Conservation (phyloP, 2,329 filamentous ascomycete genomes). For the Sporothrix schenckii region DNA sequence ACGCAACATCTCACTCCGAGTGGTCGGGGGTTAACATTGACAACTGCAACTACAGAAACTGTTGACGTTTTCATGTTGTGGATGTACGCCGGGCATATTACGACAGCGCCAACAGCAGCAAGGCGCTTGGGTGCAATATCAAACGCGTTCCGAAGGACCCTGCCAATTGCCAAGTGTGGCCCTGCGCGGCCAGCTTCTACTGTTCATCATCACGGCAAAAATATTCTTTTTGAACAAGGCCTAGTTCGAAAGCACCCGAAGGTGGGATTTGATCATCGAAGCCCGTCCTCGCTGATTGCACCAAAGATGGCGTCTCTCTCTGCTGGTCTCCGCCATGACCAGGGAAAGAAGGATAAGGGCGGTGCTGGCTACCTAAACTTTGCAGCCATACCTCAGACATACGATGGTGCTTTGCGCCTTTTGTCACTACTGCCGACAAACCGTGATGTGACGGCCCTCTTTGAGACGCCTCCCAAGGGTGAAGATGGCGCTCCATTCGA, state of each 20-base stretch:
- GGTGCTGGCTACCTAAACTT: slow-evolving; percentile 25
- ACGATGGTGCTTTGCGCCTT: slow-evolving; percentile 70
- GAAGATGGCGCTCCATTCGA: slow-evolving; percentile 49
- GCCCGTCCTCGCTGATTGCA: not conserved
- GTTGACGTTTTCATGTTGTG: not conserved
- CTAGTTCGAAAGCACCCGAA: not conserved
- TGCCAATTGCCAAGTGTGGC: not conserved
- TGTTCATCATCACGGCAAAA: not conserved
- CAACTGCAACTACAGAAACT: not conserved
- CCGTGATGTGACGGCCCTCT: slow-evolving; percentile 62
- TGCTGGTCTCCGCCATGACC: slow-evolving; percentile 7
- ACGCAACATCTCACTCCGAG: no score
- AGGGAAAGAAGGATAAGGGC: not conserved
- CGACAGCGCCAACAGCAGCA: not conserved
- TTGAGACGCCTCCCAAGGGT: slow-evolving; percentile 43
- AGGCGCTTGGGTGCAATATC: not conserved
- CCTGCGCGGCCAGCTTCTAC: not conserved
- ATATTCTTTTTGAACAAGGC: no score
- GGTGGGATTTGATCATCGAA: not conserved
- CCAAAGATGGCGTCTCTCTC: slow-evolving; percentile 25
- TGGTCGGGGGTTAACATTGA: not conserved
- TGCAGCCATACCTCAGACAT: slow-evolving; percentile 46
- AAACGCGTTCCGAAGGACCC: no score
- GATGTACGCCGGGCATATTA: not conserved
- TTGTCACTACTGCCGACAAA: slow-evolving; percentile 81